Evolutionary conservation across 164 flowering plant genomes (phyloP), one percentile per base, ranked within the genome.

Genomic region (Piper betle): DNA sequence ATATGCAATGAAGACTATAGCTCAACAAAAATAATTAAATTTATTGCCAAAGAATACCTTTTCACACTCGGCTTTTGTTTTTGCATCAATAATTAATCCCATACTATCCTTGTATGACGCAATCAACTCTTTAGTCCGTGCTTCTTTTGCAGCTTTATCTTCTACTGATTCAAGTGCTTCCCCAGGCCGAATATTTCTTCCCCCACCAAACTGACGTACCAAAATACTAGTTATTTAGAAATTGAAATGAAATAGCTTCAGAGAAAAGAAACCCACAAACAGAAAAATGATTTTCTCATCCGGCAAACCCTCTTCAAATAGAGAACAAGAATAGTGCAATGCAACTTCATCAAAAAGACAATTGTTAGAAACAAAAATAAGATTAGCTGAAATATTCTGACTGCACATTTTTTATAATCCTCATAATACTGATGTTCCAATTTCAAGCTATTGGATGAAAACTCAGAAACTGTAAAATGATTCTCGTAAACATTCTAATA

Each of bases 151-250:
- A 67, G 90, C 88, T 67, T 73, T 85, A 15, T 80, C 96, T 73
- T 89, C 95, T 53, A 65, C 79, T 33, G 89, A 74, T 75, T 92
- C 98, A 59, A 88, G 85, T 58, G 67, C 81, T 61, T 87, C 87
- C 42, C 96, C 98, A 33, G 95, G 95, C 19, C 78, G 82, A 59
- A 92, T 79, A 53, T 16, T 66, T 76, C 75, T 83, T 71, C 96
- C 98, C 61, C 98, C 98, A 63, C 98, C 98, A 80, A 70, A 92
- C 98, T 92, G 75, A 61, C 73, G 12, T 59, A 13, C 4, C 53
- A n/a, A 48, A 33, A 58, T 16, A 42, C 33, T 3, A 57, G 39
- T 20, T 57, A 57, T 57, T n/a, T 20, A 54, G 8, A 54, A n/a
- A 54, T 17, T 8, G 18, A 3, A 54, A 54, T 54, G 4, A 4